Conservation (phyloP, 2,329 filamentous ascomycete genomes). For the Botrytis deweyae region DNA sequence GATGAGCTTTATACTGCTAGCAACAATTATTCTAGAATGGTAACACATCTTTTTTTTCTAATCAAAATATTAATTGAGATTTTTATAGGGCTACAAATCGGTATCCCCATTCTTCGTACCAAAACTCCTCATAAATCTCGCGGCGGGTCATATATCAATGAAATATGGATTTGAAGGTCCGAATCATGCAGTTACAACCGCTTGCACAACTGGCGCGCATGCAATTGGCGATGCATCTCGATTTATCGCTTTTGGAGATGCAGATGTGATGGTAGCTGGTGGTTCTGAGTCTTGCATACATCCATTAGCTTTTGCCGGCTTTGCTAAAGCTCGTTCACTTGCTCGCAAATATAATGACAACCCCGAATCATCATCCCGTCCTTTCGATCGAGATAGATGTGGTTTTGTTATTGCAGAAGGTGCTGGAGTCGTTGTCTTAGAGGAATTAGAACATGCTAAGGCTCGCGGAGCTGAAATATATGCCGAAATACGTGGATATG, state of each 20-base stretch:
- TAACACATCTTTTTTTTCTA: not conserved
- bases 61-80: slow-evolving; percentile 29
- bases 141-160: slow-evolving; percentile 93
- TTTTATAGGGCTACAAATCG: slow-evolving; percentile 76
- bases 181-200: slow-evolving; percentile 89
- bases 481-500: slow-evolving; percentile 86
- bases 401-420: slow-evolving; percentile 96
- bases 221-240: slow-evolving; percentile 92
- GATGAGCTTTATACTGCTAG: slow-evolving; percentile 87
- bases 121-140: slow-evolving; percentile 89
- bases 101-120: slow-evolving; percentile 94
- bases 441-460: slow-evolving; percentile 87
- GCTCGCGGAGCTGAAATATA: slow-evolving; percentile 78
- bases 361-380: slow-evolving; percentile 72
- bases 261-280: slow-evolving; percentile 94
- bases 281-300: slow-evolving; percentile 95
- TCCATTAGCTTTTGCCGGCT: slow-evolving; percentile 87
- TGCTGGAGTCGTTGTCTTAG: slow-evolving; percentile 81
- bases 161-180: slow-evolving; percentile 85
- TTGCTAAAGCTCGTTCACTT: slow-evolving; percentile 82
- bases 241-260: slow-evolving; percentile 87
- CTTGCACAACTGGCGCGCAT: slow-evolving; percentile 94
- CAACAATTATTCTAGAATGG: slow-evolving; percentile 14
- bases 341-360: slow-evolving; percentile 76
- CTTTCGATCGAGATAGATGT: slow-evolving; percentile 76